Conservation (phyloP, 768 basidiomycete species). For the Clathrus columnatus region DNA sequence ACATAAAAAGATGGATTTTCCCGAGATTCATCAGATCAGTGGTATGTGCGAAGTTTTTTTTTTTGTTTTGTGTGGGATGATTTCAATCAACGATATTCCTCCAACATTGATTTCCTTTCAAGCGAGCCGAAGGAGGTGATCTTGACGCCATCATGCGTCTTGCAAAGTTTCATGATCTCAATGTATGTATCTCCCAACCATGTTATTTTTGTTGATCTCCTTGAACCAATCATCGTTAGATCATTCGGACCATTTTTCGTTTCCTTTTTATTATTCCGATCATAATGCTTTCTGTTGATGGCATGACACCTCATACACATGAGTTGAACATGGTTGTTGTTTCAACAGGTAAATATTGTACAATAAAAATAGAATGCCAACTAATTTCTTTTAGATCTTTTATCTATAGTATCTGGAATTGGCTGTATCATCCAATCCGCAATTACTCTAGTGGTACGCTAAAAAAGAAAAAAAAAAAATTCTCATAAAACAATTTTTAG, state of each 20-base stretch:
- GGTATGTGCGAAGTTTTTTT: background rate
- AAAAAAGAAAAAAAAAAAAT: slow-evolving; percentile 10
- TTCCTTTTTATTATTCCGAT: slow-evolving; percentile 62
- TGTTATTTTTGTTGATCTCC: background rate
- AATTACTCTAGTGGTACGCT: slow-evolving; percentile 59
- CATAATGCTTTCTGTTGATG: slow-evolving; percentile 60
- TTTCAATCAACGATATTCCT: background rate
- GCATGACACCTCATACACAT: slow-evolving; percentile 49
- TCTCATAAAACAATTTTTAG: slow-evolving; percentile 3
- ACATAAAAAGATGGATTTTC: background rate
- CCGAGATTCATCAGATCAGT: background rate
- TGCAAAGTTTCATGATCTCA: slow-evolving; percentile 75
- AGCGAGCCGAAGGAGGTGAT: slow-evolving; percentile 61
- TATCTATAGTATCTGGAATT: slow-evolving; percentile 48
- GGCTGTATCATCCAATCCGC: slow-evolving; percentile 61
- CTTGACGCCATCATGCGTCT: slow-evolving; percentile 56
- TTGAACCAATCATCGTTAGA: slow-evolving; percentile 29
- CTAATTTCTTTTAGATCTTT: slow-evolving; percentile 26
- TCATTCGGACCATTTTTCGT: slow-evolving; percentile 63
- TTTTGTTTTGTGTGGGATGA: background rate
- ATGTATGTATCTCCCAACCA: slow-evolving; percentile 39
- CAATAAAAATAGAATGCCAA: background rate
- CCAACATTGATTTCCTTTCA: no score
- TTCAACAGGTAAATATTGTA: slow-evolving; percentile 34
- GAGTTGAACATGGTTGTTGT: slow-evolving; percentile 51